Percentiles rank a stretch among this genome's conserved stretches.
These are phyloP conservation scores for Penicillium ochrochloron DNA, from an alignment of 495 filamentous ascomycete species.

Conservation along the genomic window DNA sequence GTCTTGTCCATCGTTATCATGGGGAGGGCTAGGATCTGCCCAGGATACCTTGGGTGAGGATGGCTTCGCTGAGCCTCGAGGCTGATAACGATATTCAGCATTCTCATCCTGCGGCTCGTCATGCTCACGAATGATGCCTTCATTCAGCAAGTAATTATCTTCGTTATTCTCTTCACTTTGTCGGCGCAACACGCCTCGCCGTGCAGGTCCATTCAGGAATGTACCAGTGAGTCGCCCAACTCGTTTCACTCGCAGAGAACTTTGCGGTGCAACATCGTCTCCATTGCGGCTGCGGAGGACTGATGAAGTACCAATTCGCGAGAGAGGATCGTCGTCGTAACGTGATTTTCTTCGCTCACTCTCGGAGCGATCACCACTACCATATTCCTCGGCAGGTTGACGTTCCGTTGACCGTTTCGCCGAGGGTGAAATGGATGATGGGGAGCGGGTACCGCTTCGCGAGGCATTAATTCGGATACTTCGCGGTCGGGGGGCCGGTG, in stretches of 20 bases:
- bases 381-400: slow-evolving; percentile 41
- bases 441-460: slow-evolving; percentile 43
- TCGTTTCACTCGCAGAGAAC: slow-evolving; percentile 74
- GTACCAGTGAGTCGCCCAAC: slow-evolving; percentile 71
- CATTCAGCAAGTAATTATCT: slow-evolving; percentile 39
- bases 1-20: slow-evolving; percentile 24
- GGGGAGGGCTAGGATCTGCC: slow-evolving; percentile 48
- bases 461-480: slow-evolving; percentile 63
- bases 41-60: slow-evolving; percentile 52
- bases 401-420: slow-evolving; percentile 42
- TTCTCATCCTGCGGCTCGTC: slow-evolving; percentile 31
- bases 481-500: slow-evolving; percentile 66
- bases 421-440: slow-evolving; percentile 48
- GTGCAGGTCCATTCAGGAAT: slow-evolving; percentile 75
- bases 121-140: slow-evolving; percentile 35
- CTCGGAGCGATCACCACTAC: slow-evolving; percentile 47
- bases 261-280: slow-evolving; percentile 64
- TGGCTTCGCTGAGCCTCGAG: slow-evolving; percentile 36
- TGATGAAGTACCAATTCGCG: slow-evolving; percentile 56
- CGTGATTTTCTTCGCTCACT: slow-evolving; percentile 49
- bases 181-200: slow-evolving; percentile 68
- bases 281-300: slow-evolving; percentile 51
- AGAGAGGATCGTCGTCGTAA: slow-evolving; percentile 48
- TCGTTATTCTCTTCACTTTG: slow-evolving; percentile 73
- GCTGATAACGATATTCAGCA: slow-evolving; percentile 32